Percentiles rank a stretch among this genome's conserved stretches.
These are phyloP conservation scores for Petunia hybrid DNA, from an alignment of 305 asterid genomes.

Conservation along the genomic window DNA sequence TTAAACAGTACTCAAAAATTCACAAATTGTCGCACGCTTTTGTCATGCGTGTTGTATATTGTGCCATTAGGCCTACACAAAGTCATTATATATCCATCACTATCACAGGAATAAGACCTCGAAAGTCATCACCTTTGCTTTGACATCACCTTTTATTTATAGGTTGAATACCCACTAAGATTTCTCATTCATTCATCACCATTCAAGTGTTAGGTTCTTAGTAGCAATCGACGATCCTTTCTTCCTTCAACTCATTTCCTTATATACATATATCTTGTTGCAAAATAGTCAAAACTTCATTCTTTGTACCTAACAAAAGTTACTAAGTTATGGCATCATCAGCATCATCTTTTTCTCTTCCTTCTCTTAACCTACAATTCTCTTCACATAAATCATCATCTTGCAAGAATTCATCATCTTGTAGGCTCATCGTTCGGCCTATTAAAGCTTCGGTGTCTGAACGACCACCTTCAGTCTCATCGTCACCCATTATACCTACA, in stretches of 20 bases:
- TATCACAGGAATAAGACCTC: neutral
- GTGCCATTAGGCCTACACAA: conserved; percentile 6
- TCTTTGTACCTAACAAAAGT: neutral
- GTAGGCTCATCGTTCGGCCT: conserved; percentile 24
- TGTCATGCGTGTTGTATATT: neutral
- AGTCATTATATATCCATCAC: neutral
- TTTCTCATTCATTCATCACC: conserved; percentile 25
- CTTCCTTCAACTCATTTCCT: no score
- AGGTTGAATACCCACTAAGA: neutral
- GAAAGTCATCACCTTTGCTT: neutral
- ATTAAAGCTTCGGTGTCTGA: conserved; percentile 52
- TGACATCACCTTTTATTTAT: conserved; percentile 23
- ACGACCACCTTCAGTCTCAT: conserved; percentile 37
- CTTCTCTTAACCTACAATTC: conserved; percentile 45
- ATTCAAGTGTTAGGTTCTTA: neutral
- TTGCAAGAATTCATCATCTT: conserved; percentile 11
- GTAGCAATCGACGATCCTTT: no score
- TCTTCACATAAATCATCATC: conserved; percentile 36
- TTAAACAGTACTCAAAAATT: neutral
- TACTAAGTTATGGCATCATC: conserved; percentile 47
- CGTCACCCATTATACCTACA: conserved; percentile 28
- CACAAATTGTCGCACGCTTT: conserved; percentile 20
- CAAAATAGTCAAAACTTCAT: neutral
- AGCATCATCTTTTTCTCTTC: conserved; percentile 37
- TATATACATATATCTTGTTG: no score